Percentiles rank a stretch among this genome's conserved stretches.
These are phyloP conservation scores for Silene coronaria DNA, from an alignment of 179 eudicot species.

Conservation along the genomic window DNA sequence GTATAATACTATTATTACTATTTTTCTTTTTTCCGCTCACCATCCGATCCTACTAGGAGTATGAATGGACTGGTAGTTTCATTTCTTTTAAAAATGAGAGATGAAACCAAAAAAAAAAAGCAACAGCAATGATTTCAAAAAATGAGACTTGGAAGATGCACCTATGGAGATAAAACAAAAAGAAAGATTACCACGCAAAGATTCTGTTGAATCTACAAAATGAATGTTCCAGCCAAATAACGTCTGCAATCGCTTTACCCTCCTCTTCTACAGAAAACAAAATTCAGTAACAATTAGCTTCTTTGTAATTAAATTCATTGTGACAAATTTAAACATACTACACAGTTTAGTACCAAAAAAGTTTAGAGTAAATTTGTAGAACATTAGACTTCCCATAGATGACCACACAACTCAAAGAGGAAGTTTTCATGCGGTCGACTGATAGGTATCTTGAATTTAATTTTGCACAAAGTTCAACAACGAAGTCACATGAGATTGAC, in stretches of 20 bases:
- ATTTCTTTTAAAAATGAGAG: too few species aligned
- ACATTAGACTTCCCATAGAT: not conserved
- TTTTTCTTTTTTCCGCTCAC: too few species aligned
- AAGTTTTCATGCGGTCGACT: not conserved
- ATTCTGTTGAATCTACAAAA: slow-evolving; percentile 67
- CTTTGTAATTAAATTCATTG: not conserved
- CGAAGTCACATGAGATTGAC: not conserved
- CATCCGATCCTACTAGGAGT: too few species aligned
- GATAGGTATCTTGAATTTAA: too few species aligned
- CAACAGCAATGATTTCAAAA: not conserved
- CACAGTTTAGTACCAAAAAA: not conserved
- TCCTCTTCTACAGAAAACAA: slow-evolving; percentile 57
- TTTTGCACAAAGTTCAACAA: too few species aligned
- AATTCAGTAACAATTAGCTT: not conserved
- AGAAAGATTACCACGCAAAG: slow-evolving; percentile 45
- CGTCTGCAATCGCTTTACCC: slow-evolving; percentile 56
- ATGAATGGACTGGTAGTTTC: too few species aligned
- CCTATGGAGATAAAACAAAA: not conserved
- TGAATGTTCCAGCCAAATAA: slow-evolving; percentile 77
- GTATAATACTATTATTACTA: too few species aligned
- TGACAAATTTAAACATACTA: not conserved
- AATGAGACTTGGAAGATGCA: not conserved
- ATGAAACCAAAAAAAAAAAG: not conserved
- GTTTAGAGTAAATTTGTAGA: not conserved
- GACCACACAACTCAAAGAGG: not conserved